Percentiles rank a stretch among this genome's conserved stretches.
phyloP scores from a whole-genome alignment of 2,329 filamentous ascomycete species.

The Teratosphaeria viscida region DNA sequence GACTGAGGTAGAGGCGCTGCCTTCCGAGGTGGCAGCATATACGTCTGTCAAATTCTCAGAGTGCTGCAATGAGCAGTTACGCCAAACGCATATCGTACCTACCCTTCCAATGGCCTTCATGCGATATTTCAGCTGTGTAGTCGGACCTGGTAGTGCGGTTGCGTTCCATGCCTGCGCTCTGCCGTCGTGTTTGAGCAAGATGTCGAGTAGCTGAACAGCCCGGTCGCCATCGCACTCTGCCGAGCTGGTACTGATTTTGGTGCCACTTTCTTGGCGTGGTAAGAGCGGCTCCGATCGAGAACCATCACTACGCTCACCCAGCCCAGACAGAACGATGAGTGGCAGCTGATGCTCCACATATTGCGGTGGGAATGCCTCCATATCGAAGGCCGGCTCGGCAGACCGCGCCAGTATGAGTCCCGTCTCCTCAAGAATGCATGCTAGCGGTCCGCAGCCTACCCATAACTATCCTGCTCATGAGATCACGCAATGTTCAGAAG shows the following conservation, averaged over 20 bases:
- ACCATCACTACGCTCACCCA: conserved; percentile 37
- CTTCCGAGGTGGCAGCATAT: conserved; percentile 51
- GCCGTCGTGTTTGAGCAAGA: conserved; percentile 41
- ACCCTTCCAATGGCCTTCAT: conserved; percentile 59
- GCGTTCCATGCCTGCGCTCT: conserved; percentile 18
- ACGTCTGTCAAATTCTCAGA: conserved; percentile 34
- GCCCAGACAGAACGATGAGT: conserved; percentile 69
- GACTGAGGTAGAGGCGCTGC: conserved; percentile 48
- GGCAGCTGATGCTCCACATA: conserved; percentile 84
- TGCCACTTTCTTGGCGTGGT: conserved; percentile 18
- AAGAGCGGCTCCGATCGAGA: not conserved
- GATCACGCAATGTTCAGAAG: not conserved
- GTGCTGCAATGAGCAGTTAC: too few species aligned
- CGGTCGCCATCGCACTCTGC: conserved; percentile 17
- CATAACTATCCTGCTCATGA: not conserved
- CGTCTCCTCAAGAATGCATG: not conserved
- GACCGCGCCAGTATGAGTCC: not conserved
- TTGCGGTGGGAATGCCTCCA: conserved; percentile 70
- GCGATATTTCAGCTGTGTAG: conserved; percentile 15
- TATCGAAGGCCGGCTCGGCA: conserved; percentile 25
- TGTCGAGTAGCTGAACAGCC: conserved; percentile 47
- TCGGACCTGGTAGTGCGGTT: conserved; percentile 15
- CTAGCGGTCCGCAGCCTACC: not conserved
- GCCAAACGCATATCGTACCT: conserved; percentile 34
- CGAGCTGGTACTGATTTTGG: conserved; percentile 14